Evolutionary conservation across 2,329 filamentous ascomycete genomes (phyloP), one percentile per base, ranked within the genome.

Genomic region (Cercospora sesami): DNA sequence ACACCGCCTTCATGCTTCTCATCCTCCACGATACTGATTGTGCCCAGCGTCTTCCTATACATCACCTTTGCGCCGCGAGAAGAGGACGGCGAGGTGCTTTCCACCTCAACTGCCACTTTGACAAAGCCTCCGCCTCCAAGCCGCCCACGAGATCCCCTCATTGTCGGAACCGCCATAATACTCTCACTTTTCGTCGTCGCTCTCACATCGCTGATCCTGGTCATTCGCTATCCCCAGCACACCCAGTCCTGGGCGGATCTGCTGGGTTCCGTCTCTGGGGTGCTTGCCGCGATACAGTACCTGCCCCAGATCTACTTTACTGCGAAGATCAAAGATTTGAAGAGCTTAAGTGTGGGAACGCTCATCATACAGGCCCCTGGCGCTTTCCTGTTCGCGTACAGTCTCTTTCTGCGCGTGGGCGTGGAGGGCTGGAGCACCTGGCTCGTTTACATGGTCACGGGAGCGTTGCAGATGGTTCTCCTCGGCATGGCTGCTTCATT

Each of bases 281-380:
- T 87, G 1, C 87, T 99, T 5, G 92, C 95, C 0, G 90, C 88
- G 0, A 86, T 98, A 23, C 95, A 99, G 81, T 99, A 98, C 80
- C 83, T 99, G 16, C 95, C 95, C 0, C 95, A 99, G 81, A 96
- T 99, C 71, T 93, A 89, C 82, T 97, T 91, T 63, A 99, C 95
- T 0, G 96, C 92, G 81, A 86, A 84, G 63, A 83, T 97, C 67
- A 91, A 94, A 77, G 90, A 94, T 74, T 91, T 96, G 1, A 93
- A 93, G 64, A 97, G 93, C 78, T 82, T 99, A 74, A 97, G 93
- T 76, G 95, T 99, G 66, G 90, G 93, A 4, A 98, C 97, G 91
- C 98, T 99, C 94, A 91, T 91, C 78, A 97, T 99, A 36, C 95
- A 99, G 79, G 97, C 94, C 0, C 95, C 95, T 0, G 95, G 95